These are phyloP conservation scores for Globisporangium polare DNA, from an alignment of 352 stramenopile genomes.

Conservation along the genomic window DNA sequence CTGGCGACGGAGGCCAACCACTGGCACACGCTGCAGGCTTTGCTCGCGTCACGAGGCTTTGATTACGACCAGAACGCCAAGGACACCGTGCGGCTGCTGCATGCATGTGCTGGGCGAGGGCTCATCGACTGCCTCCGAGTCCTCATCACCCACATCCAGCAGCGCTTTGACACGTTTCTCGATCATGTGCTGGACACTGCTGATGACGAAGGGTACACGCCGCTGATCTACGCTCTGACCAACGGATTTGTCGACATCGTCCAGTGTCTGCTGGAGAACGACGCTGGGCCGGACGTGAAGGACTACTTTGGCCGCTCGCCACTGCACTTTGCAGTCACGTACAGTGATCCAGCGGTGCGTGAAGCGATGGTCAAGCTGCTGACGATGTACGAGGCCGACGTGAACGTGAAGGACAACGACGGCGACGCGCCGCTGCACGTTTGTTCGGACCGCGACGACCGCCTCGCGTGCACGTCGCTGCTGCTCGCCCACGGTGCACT, in stretches of 20 bases:
- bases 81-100: slow-evolving; percentile 50
- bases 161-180: slow-evolving; percentile 21
- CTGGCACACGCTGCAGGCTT: slow-evolving; percentile 30
- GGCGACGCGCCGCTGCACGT: slow-evolving; percentile 64
- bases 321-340: slow-evolving; percentile 59
- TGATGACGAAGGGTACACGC: slow-evolving; percentile 74
- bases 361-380: slow-evolving; percentile 47
- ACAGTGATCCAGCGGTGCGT: slow-evolving; percentile 14
- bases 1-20: slow-evolving; percentile 66
- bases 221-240: slow-evolving; percentile 73
- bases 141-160: slow-evolving; percentile 40
- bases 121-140: slow-evolving; percentile 51
- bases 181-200: slow-evolving; percentile 34
- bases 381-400: slow-evolving; percentile 63
- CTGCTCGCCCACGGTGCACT: slow-evolving; percentile 54
- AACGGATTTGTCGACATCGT: slow-evolving; percentile 49
- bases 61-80: slow-evolving; percentile 29
- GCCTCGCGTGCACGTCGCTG: slow-evolving; percentile 46
- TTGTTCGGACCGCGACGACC: slow-evolving; percentile 44
- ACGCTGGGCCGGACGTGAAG: slow-evolving; percentile 49
- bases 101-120: slow-evolving; percentile 56
- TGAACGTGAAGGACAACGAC: slow-evolving; percentile 69
- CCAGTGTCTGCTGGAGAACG: slow-evolving; percentile 49
- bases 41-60: slow-evolving; percentile 53
- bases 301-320: slow-evolving; percentile 66